Conservation (phyloP, 1,284 basidiomycete genomes). For the Papiliotrema nemorosa region DNA sequence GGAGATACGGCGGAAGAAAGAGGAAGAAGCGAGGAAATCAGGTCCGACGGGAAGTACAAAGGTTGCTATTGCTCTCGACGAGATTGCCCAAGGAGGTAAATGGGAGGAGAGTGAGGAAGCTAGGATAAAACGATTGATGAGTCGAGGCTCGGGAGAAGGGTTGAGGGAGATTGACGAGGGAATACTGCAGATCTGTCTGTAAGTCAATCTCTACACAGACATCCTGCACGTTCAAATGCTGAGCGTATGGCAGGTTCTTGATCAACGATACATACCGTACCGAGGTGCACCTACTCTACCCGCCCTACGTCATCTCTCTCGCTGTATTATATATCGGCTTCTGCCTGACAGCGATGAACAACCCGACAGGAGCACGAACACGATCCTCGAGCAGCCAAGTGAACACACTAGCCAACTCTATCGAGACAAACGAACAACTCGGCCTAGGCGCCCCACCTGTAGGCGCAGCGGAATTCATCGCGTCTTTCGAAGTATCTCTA, state of each 20-base stretch:
- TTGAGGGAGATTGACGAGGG: conserved; percentile 52
- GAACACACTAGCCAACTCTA: conserved; percentile 52
- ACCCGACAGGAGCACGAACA: conserved; percentile 12
- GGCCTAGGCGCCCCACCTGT: conserved; percentile 32
- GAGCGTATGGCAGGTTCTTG: conserved; percentile 66
- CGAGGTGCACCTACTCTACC: conserved; percentile 82
- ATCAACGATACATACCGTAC: conserved; percentile 95
- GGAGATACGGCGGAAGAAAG: conserved; percentile 31
- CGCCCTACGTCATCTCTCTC: conserved; percentile 89
- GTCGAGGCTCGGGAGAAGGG: conserved; percentile 44
- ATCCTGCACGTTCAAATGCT: too few relatives aligned
- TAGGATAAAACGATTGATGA: conserved; percentile 39
- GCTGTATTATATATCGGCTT: conserved; percentile 84
- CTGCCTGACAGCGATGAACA: conserved; percentile 41
- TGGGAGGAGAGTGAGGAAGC: conserved; percentile 34
- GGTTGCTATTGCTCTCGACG: not conserved
- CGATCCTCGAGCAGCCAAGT: conserved; percentile 39
- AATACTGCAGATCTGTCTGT: conserved; percentile 53
- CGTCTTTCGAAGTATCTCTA: conserved; percentile 78
- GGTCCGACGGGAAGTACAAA: not conserved
- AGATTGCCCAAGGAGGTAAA: conserved; percentile 12
- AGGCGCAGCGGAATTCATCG: conserved; percentile 62
- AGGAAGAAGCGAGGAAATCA: conserved; percentile 25
- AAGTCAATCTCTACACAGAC: conserved; percentile 15
- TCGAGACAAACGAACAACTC: conserved; percentile 37